Base-by-base conservation (phyloP, 805 yeast species). In the Wickerhamomyces bovis region DNA sequence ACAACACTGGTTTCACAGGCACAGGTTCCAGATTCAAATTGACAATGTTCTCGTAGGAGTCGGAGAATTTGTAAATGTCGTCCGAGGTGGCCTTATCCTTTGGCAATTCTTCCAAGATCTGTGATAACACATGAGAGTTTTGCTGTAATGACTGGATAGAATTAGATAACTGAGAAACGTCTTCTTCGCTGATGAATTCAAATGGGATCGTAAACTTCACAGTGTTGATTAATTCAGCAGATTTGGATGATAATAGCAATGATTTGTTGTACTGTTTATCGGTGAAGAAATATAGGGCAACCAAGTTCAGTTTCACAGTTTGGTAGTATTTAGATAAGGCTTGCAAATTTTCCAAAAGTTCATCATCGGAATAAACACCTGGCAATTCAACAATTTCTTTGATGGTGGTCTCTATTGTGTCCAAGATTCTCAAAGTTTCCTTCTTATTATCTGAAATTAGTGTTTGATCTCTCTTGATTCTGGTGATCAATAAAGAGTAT, bases 361-460 rank as follows among this genome's bases (percentile, higher is more conserved):
- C 81, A 44, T 85, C 94, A 61, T 89, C 96, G 44, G 87, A 86
- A 59, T 85, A 81, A 18, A 92, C 96, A 72, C 98, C 98, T 0
- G 97, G 97, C 44, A 94, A 73, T 50, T 89, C 96, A 58, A 76
- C 71, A 41, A 89, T 66, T 53, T 83, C 83, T 3, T 65, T 66
- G 31, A 83, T 61, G 16, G 85, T 80, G 41, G 72, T 67, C 12
- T 73, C 62, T 35, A 87, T 72, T 28, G 66, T 62, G 16, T 63
- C 68, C 18, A 66, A 55, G 44, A 69, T 63, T 51, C 70, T 66
- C 26, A 68, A 61, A 6, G 67, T 53, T 48, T 67, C 71, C 39
- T 61, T 64, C 33, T 67, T 50, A 44, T 54, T 64, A 15, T 55
- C 44, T 5, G 63, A 47, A 30, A 62, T 53, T 6, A 49, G 44